Evolutionary conservation across 108 stramenopile genomes (phyloP).

Genomic region (Nitzschia inconspicua): DNA sequence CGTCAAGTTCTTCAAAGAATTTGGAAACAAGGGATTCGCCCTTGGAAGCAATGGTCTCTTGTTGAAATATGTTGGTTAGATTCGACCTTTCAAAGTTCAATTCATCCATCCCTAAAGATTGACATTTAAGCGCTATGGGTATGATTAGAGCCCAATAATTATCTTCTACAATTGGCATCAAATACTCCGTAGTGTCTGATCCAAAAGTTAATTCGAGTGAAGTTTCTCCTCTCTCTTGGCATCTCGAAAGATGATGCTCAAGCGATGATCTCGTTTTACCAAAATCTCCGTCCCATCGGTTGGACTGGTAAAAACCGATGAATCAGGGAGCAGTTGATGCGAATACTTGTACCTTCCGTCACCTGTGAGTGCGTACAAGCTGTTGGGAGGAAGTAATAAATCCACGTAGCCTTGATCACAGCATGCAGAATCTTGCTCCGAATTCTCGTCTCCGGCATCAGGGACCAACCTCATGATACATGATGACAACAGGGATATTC

Average conservation of each 20-base stretch:
- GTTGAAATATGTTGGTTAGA: slow-evolving; percentile 73
- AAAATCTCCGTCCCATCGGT: slow-evolving; percentile 15
- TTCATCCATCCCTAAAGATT: too few species aligned
- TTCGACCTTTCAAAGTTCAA: too few species aligned
- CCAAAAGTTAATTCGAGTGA: background rate
- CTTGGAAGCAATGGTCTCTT: slow-evolving; percentile 92
- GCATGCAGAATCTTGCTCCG: background rate
- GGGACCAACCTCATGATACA: slow-evolving; percentile 74
- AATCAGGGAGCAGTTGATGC: slow-evolving; percentile 61
- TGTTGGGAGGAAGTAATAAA: slow-evolving; percentile 66
- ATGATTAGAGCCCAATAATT: too few species aligned
- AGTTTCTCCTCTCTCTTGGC: slow-evolving; percentile 25
- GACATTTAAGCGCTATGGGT: too few species aligned
- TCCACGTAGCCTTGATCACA: slow-evolving; percentile 44
- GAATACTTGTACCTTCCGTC: slow-evolving; percentile 65
- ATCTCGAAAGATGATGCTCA: slow-evolving; percentile 83
- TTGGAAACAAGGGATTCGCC: slow-evolving; percentile 87
- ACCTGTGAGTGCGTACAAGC: slow-evolving; percentile 68
- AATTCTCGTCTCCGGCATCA: slow-evolving; percentile 6
- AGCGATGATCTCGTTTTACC: slow-evolving; percentile 53
- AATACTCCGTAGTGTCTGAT: too few species aligned
- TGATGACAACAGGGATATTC: slow-evolving; percentile 71
- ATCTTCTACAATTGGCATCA: too few species aligned
- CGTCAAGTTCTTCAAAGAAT: slow-evolving; percentile 93
- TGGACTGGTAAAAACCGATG: slow-evolving; percentile 39